Evolutionary conservation across 2,329 filamentous ascomycete genomes (phyloP), one percentile per base, ranked within the genome.

Genomic region (Sporothrix inflata): DNA sequence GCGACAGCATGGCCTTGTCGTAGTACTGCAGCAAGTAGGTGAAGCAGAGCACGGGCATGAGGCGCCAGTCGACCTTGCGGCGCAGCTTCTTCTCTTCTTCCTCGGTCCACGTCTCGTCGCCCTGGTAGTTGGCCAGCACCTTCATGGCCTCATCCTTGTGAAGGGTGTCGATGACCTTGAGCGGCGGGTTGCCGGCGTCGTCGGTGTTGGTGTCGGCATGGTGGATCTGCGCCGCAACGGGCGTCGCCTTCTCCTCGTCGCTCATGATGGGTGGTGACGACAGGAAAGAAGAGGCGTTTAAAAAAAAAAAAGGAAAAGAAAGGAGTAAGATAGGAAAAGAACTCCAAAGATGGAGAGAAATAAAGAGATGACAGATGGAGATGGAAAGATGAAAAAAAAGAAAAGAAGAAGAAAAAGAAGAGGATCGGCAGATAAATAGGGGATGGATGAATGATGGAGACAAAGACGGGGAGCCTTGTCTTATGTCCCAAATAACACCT

Each of bases 41-140:
- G 55, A 74, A 67, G 70, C 73, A 74, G 51, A 86, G 79, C 19
- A 86, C 80, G 0, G 84, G 82, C 78, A 85, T 80, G 0, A 86
- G 77, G 38, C 79, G 79, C 75, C 79, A 79, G 75, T 85, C 83
- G 47, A 85, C 80, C 72, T 82, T 83, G 51, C 72, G 65, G 16
- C 63, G 69, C 14, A 73, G 42, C 53, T 55, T 63, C 63, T 68
- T 71, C 38, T 71, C 72, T n/a, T 72, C 71, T 3, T 70, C 71
- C 1, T 30, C 34, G 4, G 71, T 69, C 69, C 69, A 71, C 1
- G 53, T 42, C 57, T 71, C 69, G 47, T 71, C 69, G 53, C 69
- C 69, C 3, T 19, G 8, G 55, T 71, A 71, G 45, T 47, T 65
- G 57, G 69, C 69, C 69, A 71, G 40, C 24, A 71, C 69, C 42